Evolutionary conservation across 495 filamentous ascomycete species (phyloP), one percentile per base, ranked within the genome.

Genomic region (Cercophora samala): DNA sequence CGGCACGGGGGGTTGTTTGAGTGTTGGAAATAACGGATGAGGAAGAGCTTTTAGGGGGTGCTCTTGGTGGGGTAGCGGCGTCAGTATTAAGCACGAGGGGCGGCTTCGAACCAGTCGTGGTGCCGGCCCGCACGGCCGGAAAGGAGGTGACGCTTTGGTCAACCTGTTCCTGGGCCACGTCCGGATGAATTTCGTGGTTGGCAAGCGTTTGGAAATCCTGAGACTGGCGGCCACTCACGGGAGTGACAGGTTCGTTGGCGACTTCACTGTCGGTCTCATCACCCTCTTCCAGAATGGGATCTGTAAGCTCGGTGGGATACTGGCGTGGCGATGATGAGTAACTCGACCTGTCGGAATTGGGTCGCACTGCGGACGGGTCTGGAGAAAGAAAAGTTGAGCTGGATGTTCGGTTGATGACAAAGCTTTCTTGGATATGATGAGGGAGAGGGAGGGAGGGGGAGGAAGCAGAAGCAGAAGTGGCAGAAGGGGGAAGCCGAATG

Each of bases 191-290:
- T 63, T 83, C 79, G 68, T 76, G 75, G 59, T 73, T 76, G 42
- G 77, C 65, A 22, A 80, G 78, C 62, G 78, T 76, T 18, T 79
- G 77, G 60, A 84, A 82, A 69, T 84, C 81, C 66, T 77, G 79
- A 63, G 81, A 83, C 66, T 81, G 80, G 67, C 81, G 81, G 65
- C 79, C 78, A 73, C 82, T 84, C 29, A 80, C 74, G 24, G 82
- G 82, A 3, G 82, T 84, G 68, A 77, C 76, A 54, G 82, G 82
- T 59, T 84, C 82, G 72, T 79, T 82, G 46, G 75, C 63, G 25
- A 76, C 76, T 55, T 84, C 82, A 67, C 80, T 82, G 52, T 80
- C 76, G 3, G 82, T 79, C 71, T 84, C 81, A 71, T 81, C 79
- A 67, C 77, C 75, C 64, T 82, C 81, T 73, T 84, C 82, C 67